Evolutionary conservation across 805 yeast species (phyloP), one percentile per base, ranked within the genome.

Genomic region (Candida arabinofermentans): DNA sequence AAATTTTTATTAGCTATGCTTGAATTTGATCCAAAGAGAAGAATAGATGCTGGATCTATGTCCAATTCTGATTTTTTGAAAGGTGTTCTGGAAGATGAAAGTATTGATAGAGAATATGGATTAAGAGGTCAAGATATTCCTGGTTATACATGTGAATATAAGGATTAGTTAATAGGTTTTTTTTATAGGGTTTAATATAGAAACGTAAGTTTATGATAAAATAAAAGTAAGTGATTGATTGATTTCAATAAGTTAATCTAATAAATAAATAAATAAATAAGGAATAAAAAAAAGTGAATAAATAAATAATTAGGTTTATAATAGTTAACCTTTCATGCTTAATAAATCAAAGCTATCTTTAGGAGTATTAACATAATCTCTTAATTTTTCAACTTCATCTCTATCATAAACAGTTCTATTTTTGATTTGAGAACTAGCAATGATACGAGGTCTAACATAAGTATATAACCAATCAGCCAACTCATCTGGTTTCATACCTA

Each of bases 401-500:
- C 54, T 61, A 40, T 59, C 61, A 44, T 64, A 65, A 34, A 65
- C 68, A 18, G 69, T 64, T 53, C 70, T 61, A 41, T 64, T 62
- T 43, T 50, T 41, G 21, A 59, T 49, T 48, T 65, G 69, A n/a
- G 70, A 64, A 24, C 65, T 49, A 9, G 63, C 57, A 22, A 47
- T 37, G 37, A 65, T 65, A 43, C 61, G 64, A 18, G 68, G 62
- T 44, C 65, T 65, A 36, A 59, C 64, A 53, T 74, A 75, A 39
- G 60, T 63, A 56, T 70, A 73, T 23, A 74, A 55, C 60, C 67
- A 69, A 51, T 75, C 79, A 29, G 70, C 71, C 36, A 82, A 65
- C 44, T 70, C 65, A 46, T 69, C 79, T 13, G 81, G 76, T 36
- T 71, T 68, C 58, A 87, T 78, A 34, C 86, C 93, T 54, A 86